Evolutionary conservation across 371 early-diverging fungal genomes (phyloP).

Genomic region (Lichtheimia ramosa): DNA sequence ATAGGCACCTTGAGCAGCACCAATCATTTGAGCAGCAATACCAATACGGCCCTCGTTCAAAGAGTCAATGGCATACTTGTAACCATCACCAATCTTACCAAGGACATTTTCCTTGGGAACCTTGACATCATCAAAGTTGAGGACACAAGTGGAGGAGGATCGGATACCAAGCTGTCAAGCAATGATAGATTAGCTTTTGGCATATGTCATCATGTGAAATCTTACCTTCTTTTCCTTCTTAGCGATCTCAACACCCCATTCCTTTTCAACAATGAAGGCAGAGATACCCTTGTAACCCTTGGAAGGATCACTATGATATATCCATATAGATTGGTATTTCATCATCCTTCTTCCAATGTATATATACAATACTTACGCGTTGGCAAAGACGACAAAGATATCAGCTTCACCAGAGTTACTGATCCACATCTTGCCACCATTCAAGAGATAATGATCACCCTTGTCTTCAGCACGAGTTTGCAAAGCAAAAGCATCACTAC

Average conservation of each 20-base stretch:
- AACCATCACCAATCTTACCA: constrained; percentile 94
- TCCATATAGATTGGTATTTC: neutral
- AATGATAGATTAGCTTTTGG: neutral
- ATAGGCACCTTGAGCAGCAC: constrained; percentile 94
- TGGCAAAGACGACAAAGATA: constrained; percentile 97
- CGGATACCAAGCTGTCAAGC: constrained; percentile 83
- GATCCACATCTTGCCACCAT: constrained; percentile 93
- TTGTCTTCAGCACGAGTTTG: constrained; percentile 91
- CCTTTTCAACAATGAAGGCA: constrained; percentile 95
- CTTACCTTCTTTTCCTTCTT: constrained; percentile 95
- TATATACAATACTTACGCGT: constrained; percentile 53
- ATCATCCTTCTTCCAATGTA: neutral
- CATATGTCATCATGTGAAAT: constrained; percentile 5
- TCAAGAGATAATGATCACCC: constrained; percentile 90
- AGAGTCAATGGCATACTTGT: constrained; percentile 98
- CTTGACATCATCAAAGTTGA: constrained; percentile 91
- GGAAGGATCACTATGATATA: constrained; percentile 65
- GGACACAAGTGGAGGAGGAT: constrained; percentile 92
- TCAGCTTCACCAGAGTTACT: constrained; percentile 89
- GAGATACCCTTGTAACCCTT: constrained; percentile 98
- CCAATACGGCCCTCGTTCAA: constrained; percentile 99
- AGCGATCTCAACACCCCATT: constrained; percentile 89
- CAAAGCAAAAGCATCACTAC: constrained; percentile 96
- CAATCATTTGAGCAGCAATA: constrained; percentile 98
- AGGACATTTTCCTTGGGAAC: constrained; percentile 88